Base-by-base conservation (phyloP, 805 yeast species). In the Suhomyces pyralidae region DNA sequence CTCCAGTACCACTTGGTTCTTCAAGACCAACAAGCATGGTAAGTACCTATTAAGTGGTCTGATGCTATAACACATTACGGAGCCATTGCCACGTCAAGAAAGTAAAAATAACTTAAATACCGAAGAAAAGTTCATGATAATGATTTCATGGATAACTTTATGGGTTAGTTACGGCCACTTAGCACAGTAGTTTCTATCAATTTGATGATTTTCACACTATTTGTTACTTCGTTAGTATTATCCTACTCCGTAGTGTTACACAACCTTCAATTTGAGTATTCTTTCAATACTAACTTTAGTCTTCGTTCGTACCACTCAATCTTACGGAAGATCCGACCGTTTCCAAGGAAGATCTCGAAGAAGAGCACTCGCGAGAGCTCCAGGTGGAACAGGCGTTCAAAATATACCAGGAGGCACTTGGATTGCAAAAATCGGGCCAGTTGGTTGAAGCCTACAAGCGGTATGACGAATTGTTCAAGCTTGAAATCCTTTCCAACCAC, bases 281-380 rank as follows among this genome's bases (percentile, higher is more conserved):
- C 7, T 22, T 4, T 10, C 32, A 28, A 42, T 24, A 24, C 50
- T 47, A 38, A 47, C 50, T 25, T 46, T 19, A 48, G 86, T 85
- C 92, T 20, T 74, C 84, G 2, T 92, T 93, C 66, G 78, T 85
- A 30, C 96, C 98, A 1, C 77, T 92, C 44, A 93, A 93, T 62
- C 70, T 86, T 45, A 81, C 81, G 40, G 93, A 87, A 52, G 96
- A 88, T 62, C 89, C 87, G 48, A 69, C 80, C 5, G 70, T 69
- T 17, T 74, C 81, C 34, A 93, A 89, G 57, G 71, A 73, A 53
- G 78, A 71, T 51, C 58, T 68, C 40, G 87, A 86, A 32, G 97
- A 92, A 57, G 93, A 90, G 57, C 96, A 91, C 62, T 87, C 97
- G 1, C 76, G 97, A 46, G 99, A 94, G 65, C 74, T 93, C 22